Evolutionary conservation across 2,329 filamentous ascomycete genomes (phyloP).

Genomic region (Microsporum audouinii): DNA sequence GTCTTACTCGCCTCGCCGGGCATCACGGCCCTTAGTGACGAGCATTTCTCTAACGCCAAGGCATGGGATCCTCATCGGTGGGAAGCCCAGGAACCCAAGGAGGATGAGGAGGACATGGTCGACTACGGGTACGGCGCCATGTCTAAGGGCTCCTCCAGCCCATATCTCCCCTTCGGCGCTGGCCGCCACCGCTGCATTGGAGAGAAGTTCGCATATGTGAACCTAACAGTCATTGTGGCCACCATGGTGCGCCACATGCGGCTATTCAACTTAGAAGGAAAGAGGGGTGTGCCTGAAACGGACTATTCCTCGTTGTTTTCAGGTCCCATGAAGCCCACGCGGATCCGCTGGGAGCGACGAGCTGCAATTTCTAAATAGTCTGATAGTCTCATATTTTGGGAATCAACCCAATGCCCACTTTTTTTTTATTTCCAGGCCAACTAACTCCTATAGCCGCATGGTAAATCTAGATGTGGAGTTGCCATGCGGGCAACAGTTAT

Average conservation of each 20-base stretch:
- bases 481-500: too few relatives aligned
- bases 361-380: not conserved
- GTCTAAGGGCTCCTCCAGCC: constrained; percentile 48
- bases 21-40: constrained; percentile 43
- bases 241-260: constrained; percentile 52
- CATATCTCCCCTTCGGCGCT: constrained; percentile 61
- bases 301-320: constrained; percentile 42
- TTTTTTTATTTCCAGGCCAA: too few relatives aligned
- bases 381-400: too few relatives aligned
- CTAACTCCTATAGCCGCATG: too few relatives aligned
- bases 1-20: constrained; percentile 66
- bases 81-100: constrained; percentile 30
- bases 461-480: too few relatives aligned
- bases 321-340: not conserved
- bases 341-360: constrained; percentile 44
- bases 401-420: too few relatives aligned
- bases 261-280: constrained; percentile 47
- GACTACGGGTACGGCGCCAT: constrained; percentile 53
- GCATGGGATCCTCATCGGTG: constrained; percentile 52
- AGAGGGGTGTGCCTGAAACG: constrained; percentile 47
- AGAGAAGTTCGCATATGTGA: constrained; percentile 64
- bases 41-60: constrained; percentile 50
- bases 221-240: constrained; percentile 53
- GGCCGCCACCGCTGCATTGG: constrained; percentile 64
- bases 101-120: constrained; percentile 42